Percentiles rank a stretch among this genome's conserved stretches.
phyloP scores from a whole-genome alignment of 139 green algal genomes.

The Haematococcus sp. region DNA sequence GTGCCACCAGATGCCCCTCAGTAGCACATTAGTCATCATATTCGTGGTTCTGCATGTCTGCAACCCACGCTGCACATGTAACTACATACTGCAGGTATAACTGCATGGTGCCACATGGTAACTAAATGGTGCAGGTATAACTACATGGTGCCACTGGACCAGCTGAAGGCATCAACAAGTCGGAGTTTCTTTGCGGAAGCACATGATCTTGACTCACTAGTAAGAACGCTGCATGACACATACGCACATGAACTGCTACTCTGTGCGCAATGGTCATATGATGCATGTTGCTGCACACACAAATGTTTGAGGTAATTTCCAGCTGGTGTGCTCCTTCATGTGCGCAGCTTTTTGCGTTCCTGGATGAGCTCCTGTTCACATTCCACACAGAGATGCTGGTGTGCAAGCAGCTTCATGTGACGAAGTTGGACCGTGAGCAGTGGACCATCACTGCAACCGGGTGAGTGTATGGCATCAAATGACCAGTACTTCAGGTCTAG shows the following conservation, averaged over 20 bases:
- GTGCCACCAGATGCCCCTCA: constrained; percentile 84
- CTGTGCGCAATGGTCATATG: too few species aligned
- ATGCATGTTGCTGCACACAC: too few species aligned
- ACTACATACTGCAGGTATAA: too few species aligned
- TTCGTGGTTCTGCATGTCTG: too few species aligned
- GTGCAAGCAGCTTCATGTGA: constrained; percentile 47
- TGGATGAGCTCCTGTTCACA: constrained; percentile 85
- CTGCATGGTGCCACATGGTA: too few species aligned
- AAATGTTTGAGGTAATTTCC: too few species aligned
- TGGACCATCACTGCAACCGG: constrained; percentile 49
- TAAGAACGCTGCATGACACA: too few species aligned
- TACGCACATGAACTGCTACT: too few species aligned
- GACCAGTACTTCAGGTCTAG: background rate
- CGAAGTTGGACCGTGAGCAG: constrained; percentile 42
- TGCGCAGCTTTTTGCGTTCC: constrained; percentile 69
- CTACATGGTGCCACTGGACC: background rate
- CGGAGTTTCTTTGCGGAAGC: constrained; percentile 35
- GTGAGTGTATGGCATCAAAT: constrained; percentile 13
- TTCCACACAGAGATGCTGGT: constrained; percentile 77
- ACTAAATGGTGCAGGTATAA: too few species aligned
- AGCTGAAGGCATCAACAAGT: background rate
- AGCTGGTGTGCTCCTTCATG: too few species aligned
- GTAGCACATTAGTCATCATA: too few species aligned
- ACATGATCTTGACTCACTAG: constrained; percentile 76
- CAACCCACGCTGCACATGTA: too few species aligned